phyloP scores from a whole-genome alignment of 257 asterid species.

The Nicotiana obtusifolia region DNA sequence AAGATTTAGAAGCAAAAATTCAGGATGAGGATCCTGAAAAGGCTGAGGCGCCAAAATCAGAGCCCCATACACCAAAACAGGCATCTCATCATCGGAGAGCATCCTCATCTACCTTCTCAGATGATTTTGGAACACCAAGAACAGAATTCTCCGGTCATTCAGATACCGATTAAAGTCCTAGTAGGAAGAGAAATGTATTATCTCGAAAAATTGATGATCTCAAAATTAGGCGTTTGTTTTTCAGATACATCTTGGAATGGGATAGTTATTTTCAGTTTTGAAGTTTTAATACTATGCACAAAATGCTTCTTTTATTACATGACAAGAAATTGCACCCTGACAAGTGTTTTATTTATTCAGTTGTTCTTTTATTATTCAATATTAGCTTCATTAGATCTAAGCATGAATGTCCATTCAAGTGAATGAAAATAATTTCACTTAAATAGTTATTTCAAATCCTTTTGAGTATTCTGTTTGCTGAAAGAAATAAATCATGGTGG shows the following conservation, averaged over 20 bases:
- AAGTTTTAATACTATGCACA: neutral
- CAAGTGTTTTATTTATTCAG: neutral
- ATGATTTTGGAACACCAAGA: constrained; percentile 20
- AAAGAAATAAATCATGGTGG: too few species aligned
- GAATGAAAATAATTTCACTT: too few species aligned
- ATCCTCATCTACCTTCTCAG: constrained; percentile 27
- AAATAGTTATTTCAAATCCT: too few species aligned
- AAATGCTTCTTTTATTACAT: too few species aligned
- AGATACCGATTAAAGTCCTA: too few species aligned
- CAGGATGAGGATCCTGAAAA: constrained; percentile 50
- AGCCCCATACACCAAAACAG: constrained; percentile 29
- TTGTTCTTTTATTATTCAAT: neutral
- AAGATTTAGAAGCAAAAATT: constrained; percentile 12
- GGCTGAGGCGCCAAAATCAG: constrained; percentile 37
- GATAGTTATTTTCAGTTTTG: neutral
- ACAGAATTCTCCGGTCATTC: constrained; percentile 13
- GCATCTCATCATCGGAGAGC: constrained; percentile 20
- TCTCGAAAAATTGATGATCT: constrained; percentile 60
- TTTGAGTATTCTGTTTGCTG: too few species aligned
- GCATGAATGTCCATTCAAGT: neutral
- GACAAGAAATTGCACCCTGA: neutral
- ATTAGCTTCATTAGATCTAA: neutral
- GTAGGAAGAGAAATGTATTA: constrained; percentile 21
- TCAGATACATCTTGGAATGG: neutral
- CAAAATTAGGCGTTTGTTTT: constrained; percentile 19